Evolutionary conservation across 805 yeast genomes (phyloP), one percentile per base, ranked within the genome.

Genomic region (Wickerhamomyces strasburgensis): DNA sequence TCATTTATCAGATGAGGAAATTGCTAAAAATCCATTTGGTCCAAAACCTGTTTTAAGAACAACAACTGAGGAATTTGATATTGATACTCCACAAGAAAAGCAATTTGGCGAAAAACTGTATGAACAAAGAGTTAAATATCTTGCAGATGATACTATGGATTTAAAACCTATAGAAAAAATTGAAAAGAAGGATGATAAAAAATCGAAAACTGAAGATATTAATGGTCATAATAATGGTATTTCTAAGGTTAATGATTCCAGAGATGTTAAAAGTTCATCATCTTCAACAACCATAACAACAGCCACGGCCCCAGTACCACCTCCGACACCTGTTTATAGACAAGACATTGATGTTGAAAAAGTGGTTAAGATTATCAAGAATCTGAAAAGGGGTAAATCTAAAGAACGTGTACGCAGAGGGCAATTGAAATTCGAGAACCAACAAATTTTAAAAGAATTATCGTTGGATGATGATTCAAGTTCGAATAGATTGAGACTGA

Each of bases 11-110:
- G 63, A 68, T 1, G 78, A 70, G 19, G 74, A 72, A 38, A 50
- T 81, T 13, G 57, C 52, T 1, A 37, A 43, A 5, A 81, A 81
- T 47, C 89, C 89, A n/a, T 82, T 80, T 55, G 68, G 75, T 19
- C 55, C 67, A 8, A 80, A 78, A 6, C 49, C 57, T 5, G 46
- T 40, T 6, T 35, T 49, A 5, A 33, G 39, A 5, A 44, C 56
- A 28, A 44, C 59, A 7, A 44, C 58, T 23, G 53, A 46, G 25
- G 52, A 62, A 29, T 46, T 45, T 19, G 64, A 73, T 42, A 57
- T 68, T 16, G 78, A 72, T 39, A 54, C 75, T 8, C 60, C 54
- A 7, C 57, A 54, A 18, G 78, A 73, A 42, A 49, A 57, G 25
- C 58, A 55, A 27, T 72, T 64, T 48, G 79, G 75, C 11, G 58